Evolutionary conservation across 2,329 filamentous ascomycete species (phyloP), one percentile per base, ranked within the genome.

Genomic region (Cryphonectria radicalis): DNA sequence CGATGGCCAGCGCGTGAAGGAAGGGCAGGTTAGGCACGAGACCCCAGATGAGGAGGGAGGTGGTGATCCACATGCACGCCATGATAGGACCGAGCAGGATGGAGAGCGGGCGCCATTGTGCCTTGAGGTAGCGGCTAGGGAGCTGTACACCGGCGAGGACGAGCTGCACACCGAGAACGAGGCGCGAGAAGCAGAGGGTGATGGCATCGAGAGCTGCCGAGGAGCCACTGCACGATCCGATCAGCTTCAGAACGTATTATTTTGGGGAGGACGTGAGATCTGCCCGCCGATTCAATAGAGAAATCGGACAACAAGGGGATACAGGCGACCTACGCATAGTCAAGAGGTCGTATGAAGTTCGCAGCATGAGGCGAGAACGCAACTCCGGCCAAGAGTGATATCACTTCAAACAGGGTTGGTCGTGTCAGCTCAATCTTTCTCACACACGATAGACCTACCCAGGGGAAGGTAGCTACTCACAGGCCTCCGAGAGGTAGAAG

Each of bases 101-200:
- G 1, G 88, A 81, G 28, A 97, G 82, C 13, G 92, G 88, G 77
- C 89, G 92, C 92, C 93, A 95, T 89, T 97, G 90, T 74, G 84
- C 89, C 78, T 87, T 83, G 32, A 97, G 84, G 76, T 97, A 97
- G 72, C 92, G 91, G 78, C 90, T 93, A 0, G 95, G 95, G 8
- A 98, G 85, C 79, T 97, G 94, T 0, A 97, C 90, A 7, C 95
- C 95, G 0, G 94, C 94, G 8, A 98, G 85, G 11, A 97, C 93
- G 14, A 98, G 88, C 81, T 98, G 95, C 0, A 98, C 93, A 3
- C 95, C 95, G 0, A 98, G 89, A 0, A 97, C 95, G 0, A 98
- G 87, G 1, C 95, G 90, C 0, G 92, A 92, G 81, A 98, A 97
- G 80, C 93, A 92, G 74, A 97, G 84, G 0, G 93, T 97, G 73